Conservation (phyloP, 2,329 filamentous ascomycete genomes). For the Arthrobotrys musiformis region DNA sequence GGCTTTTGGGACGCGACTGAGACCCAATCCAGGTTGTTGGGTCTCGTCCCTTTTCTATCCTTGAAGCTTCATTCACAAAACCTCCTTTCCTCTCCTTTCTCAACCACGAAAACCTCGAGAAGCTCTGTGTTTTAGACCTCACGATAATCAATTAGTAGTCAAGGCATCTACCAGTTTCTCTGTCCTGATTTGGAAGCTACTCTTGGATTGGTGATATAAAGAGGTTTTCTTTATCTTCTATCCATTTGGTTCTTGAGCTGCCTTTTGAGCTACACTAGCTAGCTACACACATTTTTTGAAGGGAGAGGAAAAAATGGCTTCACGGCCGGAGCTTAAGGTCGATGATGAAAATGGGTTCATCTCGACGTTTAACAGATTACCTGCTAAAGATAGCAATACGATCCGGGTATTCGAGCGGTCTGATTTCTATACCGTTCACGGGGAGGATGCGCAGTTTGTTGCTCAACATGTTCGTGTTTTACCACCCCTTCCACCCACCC, state of each 20-base stretch:
- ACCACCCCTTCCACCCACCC: not conserved
- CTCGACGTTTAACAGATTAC: slow-evolving; percentile 90
- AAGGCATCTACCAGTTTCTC: not conserved
- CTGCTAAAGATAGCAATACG: slow-evolving; percentile 75
- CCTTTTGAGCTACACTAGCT: not conserved
- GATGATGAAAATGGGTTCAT: slow-evolving; percentile 98
- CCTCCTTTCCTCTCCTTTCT: slow-evolving; percentile 8
- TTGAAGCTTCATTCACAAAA: slow-evolving; percentile 8
- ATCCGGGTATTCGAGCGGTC: slow-evolving; percentile 92
- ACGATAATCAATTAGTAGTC: too few relatives aligned
- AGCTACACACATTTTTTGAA: not conserved
- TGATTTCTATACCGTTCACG: slow-evolving; percentile 96
- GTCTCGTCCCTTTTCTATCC: slow-evolving; percentile 10
- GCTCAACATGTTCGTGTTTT: slow-evolving; percentile 72
- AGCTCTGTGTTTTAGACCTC: too few relatives aligned
- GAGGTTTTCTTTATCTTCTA: not conserved
- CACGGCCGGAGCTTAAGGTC: slow-evolving; percentile 78
- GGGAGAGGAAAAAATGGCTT: slow-evolving; percentile 70
- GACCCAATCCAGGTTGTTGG: slow-evolving; percentile 30
- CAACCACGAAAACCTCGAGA: not conserved
- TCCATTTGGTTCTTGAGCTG: not conserved
- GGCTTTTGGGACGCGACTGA: slow-evolving; percentile 34
- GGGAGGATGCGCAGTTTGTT: slow-evolving; percentile 84
- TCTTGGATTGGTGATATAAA: not conserved
- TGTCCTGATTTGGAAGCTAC: not conserved